These are phyloP conservation scores for Ilyonectria destructans DNA, from an alignment of 2,329 filamentous ascomycete genomes.

Conservation along the genomic window DNA sequence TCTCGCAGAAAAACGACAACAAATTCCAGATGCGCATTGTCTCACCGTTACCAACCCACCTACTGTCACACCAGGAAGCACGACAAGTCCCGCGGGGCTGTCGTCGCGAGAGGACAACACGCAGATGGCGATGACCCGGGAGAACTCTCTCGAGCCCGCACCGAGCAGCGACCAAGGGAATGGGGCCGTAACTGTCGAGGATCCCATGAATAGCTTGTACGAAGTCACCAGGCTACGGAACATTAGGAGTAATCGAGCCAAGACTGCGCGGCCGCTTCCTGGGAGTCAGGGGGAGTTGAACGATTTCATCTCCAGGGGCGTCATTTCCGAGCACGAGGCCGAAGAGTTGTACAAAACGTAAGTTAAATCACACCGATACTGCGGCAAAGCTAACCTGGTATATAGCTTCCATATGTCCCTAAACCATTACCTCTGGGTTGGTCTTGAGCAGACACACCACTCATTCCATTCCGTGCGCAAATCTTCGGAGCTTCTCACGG, in stretches of 20 bases:
- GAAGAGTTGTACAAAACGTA: conserved; percentile 37
- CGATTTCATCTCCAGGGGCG: conserved; percentile 33
- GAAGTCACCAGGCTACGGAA: conserved; percentile 38
- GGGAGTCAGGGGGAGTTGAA: conserved; percentile 36
- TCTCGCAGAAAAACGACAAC: conserved; percentile 26
- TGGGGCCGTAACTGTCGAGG: conserved; percentile 35
- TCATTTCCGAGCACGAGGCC: conserved; percentile 35
- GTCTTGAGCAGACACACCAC: conserved; percentile 51
- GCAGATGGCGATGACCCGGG: conserved; percentile 38
- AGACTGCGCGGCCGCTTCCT: conserved; percentile 29
- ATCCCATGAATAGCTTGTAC: conserved; percentile 37
- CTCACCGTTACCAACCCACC: conserved; percentile 28
- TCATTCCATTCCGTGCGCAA: conserved; percentile 67
- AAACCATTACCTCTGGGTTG: conserved; percentile 40
- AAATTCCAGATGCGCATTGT: background rate
- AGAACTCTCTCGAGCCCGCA: conserved; percentile 34
- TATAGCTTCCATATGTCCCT: conserved; percentile 34
- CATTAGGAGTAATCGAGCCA: conserved; percentile 36
- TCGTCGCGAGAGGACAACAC: conserved; percentile 39
- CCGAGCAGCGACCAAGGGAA: conserved; percentile 27
- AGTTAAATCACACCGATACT: background rate
- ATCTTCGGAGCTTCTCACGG: conserved; percentile 70
- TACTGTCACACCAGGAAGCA: conserved; percentile 50
- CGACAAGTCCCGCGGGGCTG: conserved; percentile 38
- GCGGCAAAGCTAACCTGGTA: background rate